These are phyloP conservation scores for Phlegmacium glaucopus DNA, from an alignment of 768 basidiomycete genomes.

Conservation along the genomic window DNA sequence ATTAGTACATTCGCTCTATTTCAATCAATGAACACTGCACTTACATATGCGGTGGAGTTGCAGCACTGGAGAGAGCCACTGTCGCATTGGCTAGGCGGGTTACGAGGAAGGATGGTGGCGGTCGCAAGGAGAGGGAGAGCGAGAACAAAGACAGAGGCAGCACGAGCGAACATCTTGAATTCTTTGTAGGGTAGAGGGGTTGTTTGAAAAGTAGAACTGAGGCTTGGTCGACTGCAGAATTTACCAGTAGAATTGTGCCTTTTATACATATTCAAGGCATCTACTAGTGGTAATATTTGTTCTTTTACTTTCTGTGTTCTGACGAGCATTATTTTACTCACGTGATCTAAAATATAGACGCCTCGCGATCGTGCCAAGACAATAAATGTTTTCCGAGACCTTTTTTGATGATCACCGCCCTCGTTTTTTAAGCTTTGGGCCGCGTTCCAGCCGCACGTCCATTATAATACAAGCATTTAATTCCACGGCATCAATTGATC, in stretches of 20 bases:
- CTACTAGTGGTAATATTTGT: not conserved
- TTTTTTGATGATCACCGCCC: not conserved
- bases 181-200: not conserved
- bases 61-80: slow-evolving; percentile 28
- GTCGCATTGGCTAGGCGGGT: slow-evolving; percentile 20
- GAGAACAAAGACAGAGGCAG: slow-evolving; percentile 13
- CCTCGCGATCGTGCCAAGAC: too few relatives aligned
- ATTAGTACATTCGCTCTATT: not conserved
- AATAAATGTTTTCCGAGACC: too few relatives aligned
- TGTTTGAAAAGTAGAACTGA: slow-evolving; percentile 11
- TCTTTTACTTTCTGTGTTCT: not conserved
- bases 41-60: slow-evolving; percentile 16
- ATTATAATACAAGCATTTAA: too few relatives aligned
- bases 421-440: not conserved
- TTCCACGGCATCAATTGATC: not conserved
- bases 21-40: not conserved
- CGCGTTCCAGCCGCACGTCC: not conserved
- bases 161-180: slow-evolving; percentile 19
- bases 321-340: not conserved
- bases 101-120: slow-evolving; percentile 16
- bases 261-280: slow-evolving; percentile 13
- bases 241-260: not conserved
- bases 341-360: too few relatives aligned
- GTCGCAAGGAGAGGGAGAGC: slow-evolving; percentile 21
- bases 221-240: slow-evolving; percentile 17